Evolutionary conservation across 495 filamentous ascomycete species (phyloP).

Genomic region (Choiromyces venosus): DNA sequence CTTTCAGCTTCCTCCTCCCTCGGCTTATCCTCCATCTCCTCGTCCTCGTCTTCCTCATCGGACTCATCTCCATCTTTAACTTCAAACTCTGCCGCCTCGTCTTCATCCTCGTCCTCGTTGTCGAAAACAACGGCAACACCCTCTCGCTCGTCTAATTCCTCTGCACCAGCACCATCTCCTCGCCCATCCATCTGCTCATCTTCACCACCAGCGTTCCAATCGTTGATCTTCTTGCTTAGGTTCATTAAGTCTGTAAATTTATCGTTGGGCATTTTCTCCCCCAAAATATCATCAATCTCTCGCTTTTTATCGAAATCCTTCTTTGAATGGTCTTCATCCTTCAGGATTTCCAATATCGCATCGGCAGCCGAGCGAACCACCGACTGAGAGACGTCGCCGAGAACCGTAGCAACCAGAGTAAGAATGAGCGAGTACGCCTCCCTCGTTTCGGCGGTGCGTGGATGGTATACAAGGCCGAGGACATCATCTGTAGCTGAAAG

Average conservation of each 20-base stretch:
- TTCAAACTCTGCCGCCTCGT: constrained; percentile 72
- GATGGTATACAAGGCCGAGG: constrained; percentile 79
- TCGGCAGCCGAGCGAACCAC: constrained; percentile 94
- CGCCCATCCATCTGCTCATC: constrained; percentile 74
- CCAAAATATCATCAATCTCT: constrained; percentile 89
- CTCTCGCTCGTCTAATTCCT: constrained; percentile 83
- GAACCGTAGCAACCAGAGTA: constrained; percentile 76
- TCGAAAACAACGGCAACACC: constrained; percentile 96
- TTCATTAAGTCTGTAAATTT: constrained; percentile 97
- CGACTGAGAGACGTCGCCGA: constrained; percentile 90
- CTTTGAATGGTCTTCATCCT: constrained; percentile 71
- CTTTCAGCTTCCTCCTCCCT: constrained; percentile 44
- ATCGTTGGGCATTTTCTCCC: constrained; percentile 72
- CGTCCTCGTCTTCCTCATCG: constrained; percentile 51
- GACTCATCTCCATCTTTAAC: constrained; percentile 54
- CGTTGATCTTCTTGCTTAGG: constrained; percentile 96
- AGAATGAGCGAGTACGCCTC: constrained; percentile 95
- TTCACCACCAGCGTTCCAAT: constrained; percentile 95
- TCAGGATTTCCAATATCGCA: constrained; percentile 81
- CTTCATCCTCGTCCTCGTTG: constrained; percentile 87
- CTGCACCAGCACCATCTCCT: constrained; percentile 56
- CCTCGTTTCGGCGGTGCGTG: constrained; percentile 83
- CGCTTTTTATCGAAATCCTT: constrained; percentile 99
- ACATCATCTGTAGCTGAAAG: constrained; percentile 78
- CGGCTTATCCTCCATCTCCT: constrained; percentile 50